A percentile compares a stretch with the other conserved stretches of the same genome.
Conservation (phyloP, 2,329 filamentous ascomycete species). For the Graphilbum fragrans region DNA sequence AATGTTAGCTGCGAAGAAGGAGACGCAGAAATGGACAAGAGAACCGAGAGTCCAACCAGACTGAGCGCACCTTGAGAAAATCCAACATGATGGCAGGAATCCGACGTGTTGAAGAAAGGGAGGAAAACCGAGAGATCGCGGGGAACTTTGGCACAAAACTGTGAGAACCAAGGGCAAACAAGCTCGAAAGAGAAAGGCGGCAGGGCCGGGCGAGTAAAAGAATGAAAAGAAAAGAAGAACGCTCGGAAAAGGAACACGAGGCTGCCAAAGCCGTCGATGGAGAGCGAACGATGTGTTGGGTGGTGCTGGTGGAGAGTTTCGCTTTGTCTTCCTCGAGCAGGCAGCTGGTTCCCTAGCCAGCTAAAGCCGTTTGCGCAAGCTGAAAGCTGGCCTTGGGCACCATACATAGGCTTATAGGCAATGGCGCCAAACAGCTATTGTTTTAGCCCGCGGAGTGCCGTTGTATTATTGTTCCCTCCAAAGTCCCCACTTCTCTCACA, state of each 20-base stretch:
- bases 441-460: too few relatives aligned
- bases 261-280: too few relatives aligned
- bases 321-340: background rate
- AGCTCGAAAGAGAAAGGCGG: background rate
- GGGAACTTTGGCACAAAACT: background rate
- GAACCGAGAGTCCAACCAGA: slow-evolving; percentile 13
- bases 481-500: too few relatives aligned
- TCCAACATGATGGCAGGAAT: slow-evolving; percentile 31
- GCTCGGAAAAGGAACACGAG: background rate
- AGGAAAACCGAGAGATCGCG: background rate
- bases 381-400: background rate
- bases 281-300: too few relatives aligned
- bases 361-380: background rate
- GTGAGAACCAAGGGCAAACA: background rate
- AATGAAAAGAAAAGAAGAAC: too few relatives aligned
- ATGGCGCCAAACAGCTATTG: too few relatives aligned
- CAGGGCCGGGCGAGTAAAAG: background rate
- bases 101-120: too few relatives aligned
- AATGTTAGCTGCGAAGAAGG: background rate
- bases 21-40: background rate
- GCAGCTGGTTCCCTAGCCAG: background rate
- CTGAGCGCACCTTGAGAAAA: slow-evolving; percentile 25
- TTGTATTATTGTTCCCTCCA: too few relatives aligned
- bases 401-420: too few relatives aligned
- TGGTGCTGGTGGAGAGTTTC: too few relatives aligned